Base-by-base conservation (phyloP, 345 rosid species). In the Eutrema yunnanense region DNA sequence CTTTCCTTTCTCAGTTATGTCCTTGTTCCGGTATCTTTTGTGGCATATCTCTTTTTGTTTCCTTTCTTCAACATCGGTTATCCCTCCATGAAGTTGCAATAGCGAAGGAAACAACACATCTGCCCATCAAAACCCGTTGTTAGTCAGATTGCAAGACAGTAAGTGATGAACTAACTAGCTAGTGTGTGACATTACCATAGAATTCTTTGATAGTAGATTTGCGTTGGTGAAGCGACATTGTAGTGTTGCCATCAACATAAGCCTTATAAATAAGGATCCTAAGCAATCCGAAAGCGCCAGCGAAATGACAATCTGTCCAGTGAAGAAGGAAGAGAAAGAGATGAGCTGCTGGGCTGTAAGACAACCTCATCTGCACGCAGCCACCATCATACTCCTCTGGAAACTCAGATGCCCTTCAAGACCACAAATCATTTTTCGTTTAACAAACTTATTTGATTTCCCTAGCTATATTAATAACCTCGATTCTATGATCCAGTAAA, bases 241-340 rank as follows among this genome's bases (percentile, higher is more conserved):
- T 89, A 42, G 94, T 90, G 79, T 89, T 91, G 44, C 98, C 98
- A 88, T 94, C 95, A 41, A 74, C 87, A 72, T 88, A 89, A n/a
- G 88, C 96, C 96, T 92, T 95, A 70, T 83, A 92, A 52, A 95
- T 86, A 55, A 92, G 92, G 72, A 95, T 83, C 73, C 94, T 84
- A 65, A 95, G 97, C 79, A 95, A 80, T 11, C 99, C 99, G 69
- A 95, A 83, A 55, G 94, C 79, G 65, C 96, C 97, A 0, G 97
- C 97, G 53, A 95, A 89, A 74, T 85, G 86, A 69, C 92, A 95
- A 78, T 87, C 97, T 7, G 96, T 88, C 99, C 99, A 95, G 65
- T 88, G 99, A 69, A 92, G 87, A 59, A 95, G 98, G 81, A 92
- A 95, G 51, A 95, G 89, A 55, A 95, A 85, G 69, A 89, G 69